Evolutionary conservation across 805 yeast genomes (phyloP).

Genomic region (Debaryomyces prosopidis): DNA sequence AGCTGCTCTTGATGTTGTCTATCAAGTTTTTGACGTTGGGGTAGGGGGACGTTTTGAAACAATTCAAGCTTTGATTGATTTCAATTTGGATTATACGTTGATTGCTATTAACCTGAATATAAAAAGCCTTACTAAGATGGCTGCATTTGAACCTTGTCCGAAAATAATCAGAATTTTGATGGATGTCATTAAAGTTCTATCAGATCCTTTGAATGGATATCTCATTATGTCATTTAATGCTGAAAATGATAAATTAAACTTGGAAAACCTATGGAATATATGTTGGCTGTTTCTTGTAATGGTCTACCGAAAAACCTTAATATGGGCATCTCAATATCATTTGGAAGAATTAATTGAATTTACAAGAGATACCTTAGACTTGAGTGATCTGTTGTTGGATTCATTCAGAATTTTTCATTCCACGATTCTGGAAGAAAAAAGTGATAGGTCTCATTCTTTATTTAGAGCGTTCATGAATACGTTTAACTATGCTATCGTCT

Average conservation of each 20-base stretch:
- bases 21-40: constrained; percentile 66
- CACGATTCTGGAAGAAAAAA: constrained; percentile 18
- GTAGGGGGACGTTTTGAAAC: constrained; percentile 77
- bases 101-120: constrained; percentile 50
- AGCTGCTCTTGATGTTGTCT: constrained; percentile 67
- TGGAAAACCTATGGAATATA: constrained; percentile 59
- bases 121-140: constrained; percentile 43
- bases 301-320: constrained; percentile 64
- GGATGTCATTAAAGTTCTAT: constrained; percentile 66
- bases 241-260: constrained; percentile 15
- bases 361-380: constrained; percentile 82
- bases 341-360: constrained; percentile 67
- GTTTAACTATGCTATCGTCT: constrained; percentile 65
- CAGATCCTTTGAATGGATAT: constrained; percentile 68
- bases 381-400: constrained; percentile 67
- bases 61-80: constrained; percentile 51
- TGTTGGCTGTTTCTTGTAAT: constrained; percentile 74
- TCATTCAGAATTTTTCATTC: constrained; percentile 52
- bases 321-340: constrained; percentile 72
- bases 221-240: constrained; percentile 18
- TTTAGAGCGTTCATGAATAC: constrained; percentile 59
- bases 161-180: constrained; percentile 70
- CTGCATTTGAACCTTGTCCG: constrained; percentile 71
- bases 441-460: constrained; percentile 30
- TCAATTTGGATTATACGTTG: constrained; percentile 46